Conservation (phyloP, 306 rosid genomes). For the Lathyrus oleraceus region DNA sequence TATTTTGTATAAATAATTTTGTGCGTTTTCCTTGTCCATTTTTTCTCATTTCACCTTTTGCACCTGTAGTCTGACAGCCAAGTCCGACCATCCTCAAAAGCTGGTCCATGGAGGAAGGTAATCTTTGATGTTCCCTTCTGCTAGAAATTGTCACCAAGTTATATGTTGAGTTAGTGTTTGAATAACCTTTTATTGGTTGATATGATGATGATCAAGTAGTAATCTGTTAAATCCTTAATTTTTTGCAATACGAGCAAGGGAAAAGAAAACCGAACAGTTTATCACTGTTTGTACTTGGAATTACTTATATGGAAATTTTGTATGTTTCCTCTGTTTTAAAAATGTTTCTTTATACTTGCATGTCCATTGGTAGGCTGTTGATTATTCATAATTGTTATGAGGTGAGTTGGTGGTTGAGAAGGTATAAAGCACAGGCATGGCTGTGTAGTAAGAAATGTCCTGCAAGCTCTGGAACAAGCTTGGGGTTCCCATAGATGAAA, state of each 20-base stretch:
- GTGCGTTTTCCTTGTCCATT: slow-evolving; percentile 27
- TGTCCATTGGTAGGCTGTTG: slow-evolving; percentile 25
- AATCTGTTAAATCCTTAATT: slow-evolving; percentile 12
- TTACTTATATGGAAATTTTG: slow-evolving; percentile 9
- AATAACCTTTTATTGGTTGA: slow-evolving; percentile 35
- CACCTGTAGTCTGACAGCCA: slow-evolving; percentile 68
- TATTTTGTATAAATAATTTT: slow-evolving; percentile 27
- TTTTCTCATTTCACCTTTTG: slow-evolving; percentile 38
- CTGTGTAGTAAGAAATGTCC: slow-evolving; percentile 5
- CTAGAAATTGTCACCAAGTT: slow-evolving; percentile 18
- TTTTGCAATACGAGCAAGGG: slow-evolving; percentile 18
- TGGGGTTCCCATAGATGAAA: neutral
- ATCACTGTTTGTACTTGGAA: slow-evolving; percentile 22
- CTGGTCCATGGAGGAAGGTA: slow-evolving; percentile 98
- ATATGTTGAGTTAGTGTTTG: slow-evolving; percentile 14
- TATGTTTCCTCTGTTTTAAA: slow-evolving; percentile 14
- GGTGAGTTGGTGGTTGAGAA: slow-evolving; percentile 25
- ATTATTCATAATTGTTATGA: neutral
- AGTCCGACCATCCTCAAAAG: slow-evolving; percentile 59
- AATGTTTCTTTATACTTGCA: slow-evolving; percentile 19
- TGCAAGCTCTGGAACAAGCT: slow-evolving; percentile 1
- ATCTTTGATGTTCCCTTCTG: slow-evolving; percentile 31
- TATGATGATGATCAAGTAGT: slow-evolving; percentile 28
- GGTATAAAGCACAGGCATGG: slow-evolving; percentile 26
- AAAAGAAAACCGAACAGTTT: slow-evolving; percentile 17